Evolutionary conservation across 164 flowering plant species (phyloP).

Genomic region (Cinnamomum micranthum): DNA sequence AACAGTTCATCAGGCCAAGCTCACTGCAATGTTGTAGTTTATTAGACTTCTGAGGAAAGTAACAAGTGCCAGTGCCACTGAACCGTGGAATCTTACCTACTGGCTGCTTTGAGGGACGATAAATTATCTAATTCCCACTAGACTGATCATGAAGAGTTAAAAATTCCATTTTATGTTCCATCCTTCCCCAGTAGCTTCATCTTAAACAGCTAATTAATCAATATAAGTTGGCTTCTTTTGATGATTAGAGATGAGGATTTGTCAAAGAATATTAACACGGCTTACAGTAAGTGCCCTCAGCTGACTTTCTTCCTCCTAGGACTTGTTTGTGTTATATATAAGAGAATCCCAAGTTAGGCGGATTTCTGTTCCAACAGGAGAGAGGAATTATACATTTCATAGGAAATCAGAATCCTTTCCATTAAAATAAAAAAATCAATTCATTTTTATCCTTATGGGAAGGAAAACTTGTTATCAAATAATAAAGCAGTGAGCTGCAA

Average conservation of each 20-base stretch:
- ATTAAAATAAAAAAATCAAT: too few species aligned
- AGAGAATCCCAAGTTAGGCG: too few species aligned
- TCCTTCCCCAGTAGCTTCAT: not conserved
- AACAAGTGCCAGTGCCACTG: not conserved
- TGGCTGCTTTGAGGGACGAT: not conserved
- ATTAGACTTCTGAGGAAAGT: not conserved
- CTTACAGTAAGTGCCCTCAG: not conserved
- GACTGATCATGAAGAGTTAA: not conserved
- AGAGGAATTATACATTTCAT: too few species aligned
- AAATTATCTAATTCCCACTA: not conserved
- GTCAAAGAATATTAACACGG: not conserved
- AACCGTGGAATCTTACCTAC: not conserved
- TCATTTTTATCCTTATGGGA: too few species aligned
- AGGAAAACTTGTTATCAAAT: too few species aligned
- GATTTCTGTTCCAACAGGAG: too few species aligned
- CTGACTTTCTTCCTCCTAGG: not conserved
- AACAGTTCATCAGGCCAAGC: not conserved
- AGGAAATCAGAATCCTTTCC: too few species aligned
- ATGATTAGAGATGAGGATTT: not conserved
- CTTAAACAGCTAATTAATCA: not conserved
- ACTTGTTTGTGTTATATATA: too few species aligned
- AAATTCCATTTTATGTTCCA: not conserved
- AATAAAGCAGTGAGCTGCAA: too few species aligned
- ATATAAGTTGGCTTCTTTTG: not conserved
- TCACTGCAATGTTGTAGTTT: not conserved